Evolutionary conservation across 805 yeast species (phyloP).

Genomic region (Zygotorulaspora sp.): DNA sequence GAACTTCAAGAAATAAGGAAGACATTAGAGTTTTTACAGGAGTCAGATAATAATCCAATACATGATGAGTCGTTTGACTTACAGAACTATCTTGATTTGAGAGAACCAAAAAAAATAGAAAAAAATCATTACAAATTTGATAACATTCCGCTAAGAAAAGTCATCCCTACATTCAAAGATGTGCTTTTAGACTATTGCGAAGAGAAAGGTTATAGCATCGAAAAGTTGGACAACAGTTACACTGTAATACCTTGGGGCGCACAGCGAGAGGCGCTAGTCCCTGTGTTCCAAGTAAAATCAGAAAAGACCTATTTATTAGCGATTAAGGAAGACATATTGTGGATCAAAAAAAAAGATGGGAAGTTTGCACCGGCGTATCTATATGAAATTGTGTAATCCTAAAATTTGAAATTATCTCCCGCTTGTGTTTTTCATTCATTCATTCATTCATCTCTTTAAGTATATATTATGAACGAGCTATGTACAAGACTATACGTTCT

Average conservation of each 20-base stretch:
- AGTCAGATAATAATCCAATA: slow-evolving; percentile 9
- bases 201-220: slow-evolving; percentile 39
- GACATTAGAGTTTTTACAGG: slow-evolving; percentile 11
- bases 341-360: slow-evolving; percentile 34
- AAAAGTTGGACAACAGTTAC: slow-evolving; percentile 15
- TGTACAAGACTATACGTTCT: slow-evolving; percentile 6
- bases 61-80: slow-evolving; percentile 24
- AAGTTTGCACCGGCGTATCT: slow-evolving; percentile 10
- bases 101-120: neutral
- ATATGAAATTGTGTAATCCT: slow-evolving; percentile 13
- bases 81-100: slow-evolving; percentile 4
- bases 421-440: too few relatives aligned
- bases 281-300: slow-evolving; percentile 20
- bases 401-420: neutral
- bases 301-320: slow-evolving; percentile 30
- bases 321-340: slow-evolving; percentile 63
- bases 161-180: slow-evolving; percentile 53
- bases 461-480: slow-evolving; percentile 1
- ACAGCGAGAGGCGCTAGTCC: slow-evolving; percentile 22
- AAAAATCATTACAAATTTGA: slow-evolving; percentile 19
- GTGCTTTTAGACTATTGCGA: slow-evolving; percentile 61
- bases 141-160: slow-evolving; percentile 40
- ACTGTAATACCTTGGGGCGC: slow-evolving; percentile 29
- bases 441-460: too few relatives aligned
- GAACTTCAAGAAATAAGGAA: slow-evolving; percentile 14